phyloP scores from a whole-genome alignment of 768 basidiomycete genomes.

The Filobasidium floriforme region DNA sequence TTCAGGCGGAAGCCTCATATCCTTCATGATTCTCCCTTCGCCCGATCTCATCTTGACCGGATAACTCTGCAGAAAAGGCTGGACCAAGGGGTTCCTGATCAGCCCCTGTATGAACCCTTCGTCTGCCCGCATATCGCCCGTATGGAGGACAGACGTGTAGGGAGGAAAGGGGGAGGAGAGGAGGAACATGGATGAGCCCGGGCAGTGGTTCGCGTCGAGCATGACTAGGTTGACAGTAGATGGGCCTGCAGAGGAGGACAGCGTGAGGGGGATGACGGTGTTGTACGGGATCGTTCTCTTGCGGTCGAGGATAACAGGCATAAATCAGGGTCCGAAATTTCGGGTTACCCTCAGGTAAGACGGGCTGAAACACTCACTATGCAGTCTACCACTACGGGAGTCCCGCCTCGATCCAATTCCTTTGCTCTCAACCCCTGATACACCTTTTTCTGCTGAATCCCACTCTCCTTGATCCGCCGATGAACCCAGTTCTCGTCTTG shows the following conservation, averaged over 20 bases:
- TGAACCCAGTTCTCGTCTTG: not conserved
- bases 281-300: constrained; percentile 59
- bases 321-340: not conserved
- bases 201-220: constrained; percentile 89
- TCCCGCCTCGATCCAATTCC: not conserved
- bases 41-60: not conserved
- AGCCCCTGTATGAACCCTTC: constrained; percentile 66
- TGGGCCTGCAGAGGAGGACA: constrained; percentile 58
- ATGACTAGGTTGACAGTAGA: constrained; percentile 53
- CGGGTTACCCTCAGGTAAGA: not conserved
- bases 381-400: not conserved
- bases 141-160: constrained; percentile 68
- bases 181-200: constrained; percentile 80
- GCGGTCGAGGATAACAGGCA: not conserved
- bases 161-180: not conserved
- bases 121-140: constrained; percentile 88
- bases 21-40: no score
- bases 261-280: constrained; percentile 57
- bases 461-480: not conserved
- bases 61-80: constrained; percentile 55
- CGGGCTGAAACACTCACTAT: not conserved
- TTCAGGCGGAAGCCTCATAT: no score
- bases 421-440: not conserved
- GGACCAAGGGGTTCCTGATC: constrained; percentile 61
- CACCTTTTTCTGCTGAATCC: constrained; percentile 29